phyloP scores from a whole-genome alignment of 305 asterid species.

The Stenogyne calaminthoides region DNA sequence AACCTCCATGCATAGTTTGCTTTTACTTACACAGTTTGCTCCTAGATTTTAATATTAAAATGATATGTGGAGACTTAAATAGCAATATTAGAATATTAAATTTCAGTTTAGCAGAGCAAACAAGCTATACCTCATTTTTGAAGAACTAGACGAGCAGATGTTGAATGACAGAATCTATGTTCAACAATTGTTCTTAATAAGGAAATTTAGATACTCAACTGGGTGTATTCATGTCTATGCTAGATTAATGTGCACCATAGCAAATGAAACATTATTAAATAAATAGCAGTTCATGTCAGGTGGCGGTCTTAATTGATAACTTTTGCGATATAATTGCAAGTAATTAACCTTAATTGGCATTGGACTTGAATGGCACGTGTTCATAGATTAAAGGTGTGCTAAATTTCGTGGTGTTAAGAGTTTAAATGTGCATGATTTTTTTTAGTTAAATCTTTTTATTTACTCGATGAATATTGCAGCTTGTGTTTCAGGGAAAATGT shows the following conservation, averaged over 20 bases:
- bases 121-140: background rate
- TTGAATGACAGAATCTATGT: background rate
- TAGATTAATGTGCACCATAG: background rate
- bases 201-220: background rate
- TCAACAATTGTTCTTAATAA: background rate
- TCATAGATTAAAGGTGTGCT: background rate
- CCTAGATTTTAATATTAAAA: background rate
- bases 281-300: background rate
- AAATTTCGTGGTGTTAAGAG: constrained; percentile 10
- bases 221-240: constrained; percentile 3
- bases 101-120: background rate
- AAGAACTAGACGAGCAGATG: background rate
- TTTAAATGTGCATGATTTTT: background rate
- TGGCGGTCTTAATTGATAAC: background rate
- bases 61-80: background rate
- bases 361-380: background rate
- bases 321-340: background rate
- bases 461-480: constrained; percentile 1
- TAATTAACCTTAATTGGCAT: background rate
- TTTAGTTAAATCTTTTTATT: background rate
- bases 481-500: constrained; percentile 54
- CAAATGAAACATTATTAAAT: background rate
- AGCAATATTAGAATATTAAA: background rate
- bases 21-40: background rate
- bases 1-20: constrained; percentile 5